Evolutionary conservation across 805 yeast genomes (phyloP), one percentile per base, ranked within the genome.

Genomic region (Wickerhamiella vanderwaltii): DNA sequence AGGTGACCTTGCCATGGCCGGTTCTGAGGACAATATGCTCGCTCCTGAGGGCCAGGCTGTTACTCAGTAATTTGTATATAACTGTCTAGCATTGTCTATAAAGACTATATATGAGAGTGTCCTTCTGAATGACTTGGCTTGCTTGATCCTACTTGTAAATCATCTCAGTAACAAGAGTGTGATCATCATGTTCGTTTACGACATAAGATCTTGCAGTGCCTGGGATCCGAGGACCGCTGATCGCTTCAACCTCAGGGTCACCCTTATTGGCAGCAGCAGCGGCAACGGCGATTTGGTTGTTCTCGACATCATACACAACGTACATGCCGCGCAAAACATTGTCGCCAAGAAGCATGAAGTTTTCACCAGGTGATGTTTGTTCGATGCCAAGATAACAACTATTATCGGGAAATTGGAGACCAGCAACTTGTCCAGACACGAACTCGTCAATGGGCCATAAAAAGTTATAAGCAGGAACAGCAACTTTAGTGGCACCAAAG

Each of bases 301-400:
- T 69, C 22, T 75, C 78, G 45, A 77, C 60, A 55, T 79, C 81
- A 56, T 71, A 75, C 9, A 77, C 83, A 22, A 73, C 63, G 55
- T 79, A 79, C 35, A 75, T 73, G 35, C 69, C 67, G 44, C 79
- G 65, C 47, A 79, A 59, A 47, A 79, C 63, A 45, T 68, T 69
- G 54, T 77, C 83, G 12, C 86, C 86, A 29, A 79, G 58, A 33
- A 75, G 61, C 15, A 67, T 53, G 22, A 57, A 49, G 44, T 62
- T 52, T 51, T 59, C 53, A 61, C 59, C 46, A 16, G 41, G 23
- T 17, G 24, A n/a, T 13, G 34, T 16, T 39, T 44, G 46, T 48
- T 59, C 63, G 22, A 60, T 43, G 13, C 61, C 60, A 31, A 59
- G 41, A 46, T 60, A 59, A 49, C 64, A 60, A 16, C 60, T 54